Conservation (phyloP, 768 basidiomycete genomes). For the Coprinopsis cinerea region DNA sequence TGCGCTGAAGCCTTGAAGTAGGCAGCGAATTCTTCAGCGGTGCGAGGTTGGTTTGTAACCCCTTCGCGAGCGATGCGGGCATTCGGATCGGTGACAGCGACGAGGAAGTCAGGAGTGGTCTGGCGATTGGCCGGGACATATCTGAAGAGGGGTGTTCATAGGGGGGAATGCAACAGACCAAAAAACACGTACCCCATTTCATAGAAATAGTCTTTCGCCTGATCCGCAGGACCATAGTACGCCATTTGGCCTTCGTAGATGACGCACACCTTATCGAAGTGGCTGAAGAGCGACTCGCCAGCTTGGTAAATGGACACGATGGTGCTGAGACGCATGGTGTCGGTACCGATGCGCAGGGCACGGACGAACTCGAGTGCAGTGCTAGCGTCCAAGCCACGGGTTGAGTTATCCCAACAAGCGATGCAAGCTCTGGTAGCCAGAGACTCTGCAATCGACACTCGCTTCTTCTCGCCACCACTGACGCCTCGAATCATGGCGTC, state of each 20-base stretch:
- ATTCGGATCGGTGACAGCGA: slow-evolving; percentile 54
- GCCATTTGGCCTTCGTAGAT: slow-evolving; percentile 70
- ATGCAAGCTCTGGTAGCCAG: slow-evolving; percentile 53
- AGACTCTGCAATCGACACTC: slow-evolving; percentile 70
- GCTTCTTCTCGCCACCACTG: slow-evolving; percentile 74
- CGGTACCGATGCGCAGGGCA: slow-evolving; percentile 58
- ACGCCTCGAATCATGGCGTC: slow-evolving; percentile 70
- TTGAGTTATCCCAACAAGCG: slow-evolving; percentile 65
- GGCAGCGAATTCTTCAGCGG: slow-evolving; percentile 51
- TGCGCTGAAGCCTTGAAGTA: slow-evolving; percentile 37
- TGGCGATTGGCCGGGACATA: slow-evolving; percentile 57
- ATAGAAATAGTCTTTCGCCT: slow-evolving; percentile 68
- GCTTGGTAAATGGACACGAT: slow-evolving; percentile 87
- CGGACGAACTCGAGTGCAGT: slow-evolving; percentile 72
- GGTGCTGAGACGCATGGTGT: slow-evolving; percentile 47
- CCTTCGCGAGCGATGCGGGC: slow-evolving; percentile 46
- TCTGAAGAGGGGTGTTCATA: slow-evolving; percentile 19
- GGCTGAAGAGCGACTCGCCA: slow-evolving; percentile 55
- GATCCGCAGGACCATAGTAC: slow-evolving; percentile 64
- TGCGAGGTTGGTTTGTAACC: slow-evolving; percentile 40
- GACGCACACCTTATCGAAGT: slow-evolving; percentile 79
- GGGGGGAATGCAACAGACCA: neutral
- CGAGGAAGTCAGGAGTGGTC: slow-evolving; percentile 62
- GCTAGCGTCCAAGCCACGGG: slow-evolving; percentile 58
- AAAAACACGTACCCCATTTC: slow-evolving; percentile 35